Evolutionary conservation across 306 rosid species (phyloP), one percentile per base, ranked within the genome.

Genomic region (Echinosophora koreensis): DNA sequence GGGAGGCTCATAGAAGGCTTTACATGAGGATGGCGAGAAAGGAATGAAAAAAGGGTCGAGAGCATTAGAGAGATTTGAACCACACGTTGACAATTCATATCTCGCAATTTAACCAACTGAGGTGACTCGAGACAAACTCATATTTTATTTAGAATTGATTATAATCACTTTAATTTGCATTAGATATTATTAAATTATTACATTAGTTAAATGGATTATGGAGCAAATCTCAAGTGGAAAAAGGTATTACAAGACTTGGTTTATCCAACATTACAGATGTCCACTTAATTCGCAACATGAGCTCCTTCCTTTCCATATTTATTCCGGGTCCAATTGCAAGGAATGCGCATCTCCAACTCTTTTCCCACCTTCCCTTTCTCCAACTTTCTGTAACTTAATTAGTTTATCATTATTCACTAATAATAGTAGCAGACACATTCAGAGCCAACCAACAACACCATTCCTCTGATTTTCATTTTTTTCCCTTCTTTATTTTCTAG

Each of bases 321-420:
- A 1, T 17, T 32, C 78, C 81, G 61, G 30, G 76, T 69, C 68
- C 67, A 38, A 62, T 17, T 81, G 81, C 81, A 61, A 2, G 10
- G 8, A 18, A 59, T 59, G 65, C 79, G 84, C 81, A 76, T 67
- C 74, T 56, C 60, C 74, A 39, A 41, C 47, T n/a, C 41, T 57
- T 14, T 46, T 34, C 32, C 49, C 75, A 41, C 67, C 59, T 68
- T 10, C 15, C 8, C 54, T 37, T 62, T 22, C 58, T 60, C 16
- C 74, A 22, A 55, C 34, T 22, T 9, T 50, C 63, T 59, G 18
- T 10, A 58, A 34, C 37, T 44, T 50, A 8, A 18, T 0, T 35
- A 16, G 1, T 38, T 18, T 12, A 35, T 16, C 34, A 11, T 51
- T 15, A 7, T 71, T 37, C 38, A 37, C 42, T n/a, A 68, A 34